Evolutionary conservation across 805 yeast species (phyloP).

Genomic region (Teunomyces stri): DNA sequence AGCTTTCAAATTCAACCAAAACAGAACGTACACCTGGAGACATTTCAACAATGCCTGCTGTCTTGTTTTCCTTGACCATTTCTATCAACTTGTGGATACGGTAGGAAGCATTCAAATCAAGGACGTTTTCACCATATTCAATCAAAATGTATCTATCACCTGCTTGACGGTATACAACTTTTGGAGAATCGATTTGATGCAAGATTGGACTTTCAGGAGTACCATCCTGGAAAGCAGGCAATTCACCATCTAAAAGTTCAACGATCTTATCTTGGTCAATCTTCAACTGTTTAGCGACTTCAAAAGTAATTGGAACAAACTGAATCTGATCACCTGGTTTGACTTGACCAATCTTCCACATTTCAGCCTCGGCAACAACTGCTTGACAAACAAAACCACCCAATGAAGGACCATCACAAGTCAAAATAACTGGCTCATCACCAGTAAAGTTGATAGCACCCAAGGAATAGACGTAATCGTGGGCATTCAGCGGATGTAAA

Average conservation of each 20-base stretch:
- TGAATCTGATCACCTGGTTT: constrained; percentile 87
- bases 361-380: constrained; percentile 91
- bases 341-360: constrained; percentile 98
- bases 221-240: constrained; percentile 31
- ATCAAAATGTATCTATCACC: constrained; percentile 92
- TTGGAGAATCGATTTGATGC: constrained; percentile 54
- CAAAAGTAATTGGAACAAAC: constrained; percentile 75
- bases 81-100: constrained; percentile 81
- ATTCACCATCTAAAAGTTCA: constrained; percentile 42
- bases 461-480: constrained; percentile 92
- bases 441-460: constrained; percentile 99
- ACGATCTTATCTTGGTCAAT: constrained; percentile 56
- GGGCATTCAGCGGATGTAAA: constrained; percentile 97
- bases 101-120: constrained; percentile 84
- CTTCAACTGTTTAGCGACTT: constrained; percentile 65
- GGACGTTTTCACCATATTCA: constrained; percentile 85
- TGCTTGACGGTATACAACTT: constrained; percentile 88
- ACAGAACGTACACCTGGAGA: constrained; percentile 97
- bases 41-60: constrained; percentile 89
- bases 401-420: constrained; percentile 96
- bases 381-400: constrained; percentile 98
- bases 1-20: constrained; percentile 69
- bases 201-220: constrained; percentile 70
- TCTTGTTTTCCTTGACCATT: constrained; percentile 60
- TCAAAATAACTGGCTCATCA: constrained; percentile 95